Conservation (phyloP, 169 alveolate species). For the Plasmodium ovale region DNA sequence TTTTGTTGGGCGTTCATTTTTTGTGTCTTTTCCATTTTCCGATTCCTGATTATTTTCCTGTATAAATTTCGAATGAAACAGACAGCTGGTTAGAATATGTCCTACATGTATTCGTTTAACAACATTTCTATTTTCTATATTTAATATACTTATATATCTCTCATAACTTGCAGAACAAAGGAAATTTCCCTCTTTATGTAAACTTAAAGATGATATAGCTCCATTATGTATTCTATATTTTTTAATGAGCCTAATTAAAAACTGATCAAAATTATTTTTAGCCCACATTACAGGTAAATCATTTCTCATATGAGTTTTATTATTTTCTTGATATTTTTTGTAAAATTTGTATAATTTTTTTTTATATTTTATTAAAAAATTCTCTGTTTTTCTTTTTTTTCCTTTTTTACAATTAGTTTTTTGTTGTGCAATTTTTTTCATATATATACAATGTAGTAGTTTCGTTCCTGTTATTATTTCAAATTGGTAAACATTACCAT, state of each 20-base stretch:
- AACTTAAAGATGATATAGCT: constrained; percentile 69
- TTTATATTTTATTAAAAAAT: constrained; percentile 54
- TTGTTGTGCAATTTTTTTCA: constrained; percentile 42
- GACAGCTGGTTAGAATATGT: constrained; percentile 39
- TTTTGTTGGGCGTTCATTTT: background rate
- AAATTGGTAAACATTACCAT: constrained; percentile 80
- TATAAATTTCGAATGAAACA: constrained; percentile 34
- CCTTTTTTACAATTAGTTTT: constrained; percentile 31
- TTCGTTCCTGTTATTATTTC: constrained; percentile 79
- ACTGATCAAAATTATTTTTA: constrained; percentile 42
- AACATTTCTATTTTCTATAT: constrained; percentile 21
- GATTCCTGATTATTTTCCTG: background rate
- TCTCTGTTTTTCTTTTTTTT: constrained; percentile 10
- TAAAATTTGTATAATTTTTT: constrained; percentile 57
- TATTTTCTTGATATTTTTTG: constrained; percentile 55
- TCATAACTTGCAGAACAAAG: constrained; percentile 77
- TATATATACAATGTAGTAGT: constrained; percentile 53
- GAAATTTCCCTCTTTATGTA: constrained; percentile 78
- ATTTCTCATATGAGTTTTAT: constrained; percentile 62
- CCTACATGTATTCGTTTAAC: constrained; percentile 55
- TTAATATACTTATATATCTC: constrained; percentile 73
- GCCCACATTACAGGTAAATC: constrained; percentile 65
- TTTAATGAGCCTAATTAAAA: constrained; percentile 10
- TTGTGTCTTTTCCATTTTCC: background rate
- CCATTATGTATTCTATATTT: constrained; percentile 73